Evolutionary conservation across 2,329 filamentous ascomycete genomes (phyloP).

Genomic region (Pseudogymnoascus sp.): DNA sequence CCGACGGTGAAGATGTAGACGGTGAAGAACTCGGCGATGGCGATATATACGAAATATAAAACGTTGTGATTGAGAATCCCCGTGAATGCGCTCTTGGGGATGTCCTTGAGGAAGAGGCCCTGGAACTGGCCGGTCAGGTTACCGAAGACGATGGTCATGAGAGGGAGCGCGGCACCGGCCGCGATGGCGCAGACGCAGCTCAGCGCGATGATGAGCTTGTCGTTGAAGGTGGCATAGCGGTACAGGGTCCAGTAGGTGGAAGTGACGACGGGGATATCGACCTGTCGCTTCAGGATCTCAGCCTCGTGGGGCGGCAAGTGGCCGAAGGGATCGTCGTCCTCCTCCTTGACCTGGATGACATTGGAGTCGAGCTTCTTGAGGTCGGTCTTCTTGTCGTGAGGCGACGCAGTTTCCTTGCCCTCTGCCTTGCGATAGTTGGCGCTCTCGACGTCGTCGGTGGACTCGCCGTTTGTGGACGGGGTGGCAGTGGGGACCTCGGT

Average conservation of each 20-base stretch:
- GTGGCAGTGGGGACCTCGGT: conserved; percentile 13
- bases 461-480: conserved; percentile 21
- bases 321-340: conserved; percentile 47
- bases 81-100: conserved; percentile 50
- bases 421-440: conserved; percentile 20
- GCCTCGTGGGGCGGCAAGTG: conserved; percentile 61
- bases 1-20: conserved; percentile 76
- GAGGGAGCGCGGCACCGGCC: conserved; percentile 52
- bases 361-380: conserved; percentile 36
- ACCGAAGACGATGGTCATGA: conserved; percentile 62
- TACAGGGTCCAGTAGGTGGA: conserved; percentile 55
- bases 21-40: conserved; percentile 69
- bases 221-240: conserved; percentile 46
- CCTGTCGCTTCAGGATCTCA: conserved; percentile 59
- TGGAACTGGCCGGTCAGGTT: conserved; percentile 67
- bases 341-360: conserved; percentile 27
- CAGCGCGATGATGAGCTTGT: conserved; percentile 44
- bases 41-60: conserved; percentile 80
- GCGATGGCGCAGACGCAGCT: conserved; percentile 47
- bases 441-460: conserved; percentile 16
- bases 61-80: conserved; percentile 55
- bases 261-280: conserved; percentile 56
- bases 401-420: conserved; percentile 44
- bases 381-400: conserved; percentile 54
- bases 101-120: conserved; percentile 45